Percentiles rank a stretch among this genome's conserved stretches.
Evolutionary conservation across 805 yeast species (phyloP).

Genomic region (Candida alai): DNA sequence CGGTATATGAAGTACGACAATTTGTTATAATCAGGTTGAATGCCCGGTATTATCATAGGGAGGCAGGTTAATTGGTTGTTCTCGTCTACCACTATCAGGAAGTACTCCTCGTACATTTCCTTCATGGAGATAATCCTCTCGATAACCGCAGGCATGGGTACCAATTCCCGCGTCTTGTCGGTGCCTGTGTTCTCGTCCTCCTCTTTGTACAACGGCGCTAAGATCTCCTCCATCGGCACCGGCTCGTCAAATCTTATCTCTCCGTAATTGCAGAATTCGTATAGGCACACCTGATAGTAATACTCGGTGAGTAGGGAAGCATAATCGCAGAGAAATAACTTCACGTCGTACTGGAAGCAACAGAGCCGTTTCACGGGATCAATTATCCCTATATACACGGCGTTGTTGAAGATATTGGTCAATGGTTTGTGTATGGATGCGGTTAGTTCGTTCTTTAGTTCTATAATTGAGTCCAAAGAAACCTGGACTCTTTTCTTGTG

Average conservation of each 20-base stretch:
- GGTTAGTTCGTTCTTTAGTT: constrained; percentile 51
- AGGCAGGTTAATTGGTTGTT: constrained; percentile 41
- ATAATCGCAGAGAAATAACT: constrained; percentile 76
- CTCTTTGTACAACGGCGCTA: constrained; percentile 32
- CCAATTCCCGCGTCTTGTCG: constrained; percentile 12
- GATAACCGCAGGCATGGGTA: constrained; percentile 14
- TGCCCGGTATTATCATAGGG: constrained; percentile 67
- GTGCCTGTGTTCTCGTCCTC: constrained; percentile 10
- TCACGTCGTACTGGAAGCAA: constrained; percentile 82
- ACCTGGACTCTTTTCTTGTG: constrained; percentile 33
- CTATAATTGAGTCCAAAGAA: constrained; percentile 54
- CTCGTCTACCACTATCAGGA: constrained; percentile 46
- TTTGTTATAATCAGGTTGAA: constrained; percentile 59
- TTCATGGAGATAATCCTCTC: constrained; percentile 42
- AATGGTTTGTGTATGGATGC: constrained; percentile 45
- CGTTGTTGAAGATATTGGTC: constrained; percentile 64
- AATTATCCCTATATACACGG: constrained; percentile 77
- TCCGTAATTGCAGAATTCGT: constrained; percentile 84
- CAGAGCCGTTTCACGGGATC: constrained; percentile 67
- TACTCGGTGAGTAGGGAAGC: constrained; percentile 62
- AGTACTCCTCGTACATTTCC: constrained; percentile 82
- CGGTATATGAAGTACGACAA: constrained; percentile 64
- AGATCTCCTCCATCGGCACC: constrained; percentile 25
- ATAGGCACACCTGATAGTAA: constrained; percentile 75
- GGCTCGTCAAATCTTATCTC: constrained; percentile 22